These are phyloP conservation scores for Chalciporus piperatus DNA, from an alignment of 768 basidiomycete species.

Conservation along the genomic window DNA sequence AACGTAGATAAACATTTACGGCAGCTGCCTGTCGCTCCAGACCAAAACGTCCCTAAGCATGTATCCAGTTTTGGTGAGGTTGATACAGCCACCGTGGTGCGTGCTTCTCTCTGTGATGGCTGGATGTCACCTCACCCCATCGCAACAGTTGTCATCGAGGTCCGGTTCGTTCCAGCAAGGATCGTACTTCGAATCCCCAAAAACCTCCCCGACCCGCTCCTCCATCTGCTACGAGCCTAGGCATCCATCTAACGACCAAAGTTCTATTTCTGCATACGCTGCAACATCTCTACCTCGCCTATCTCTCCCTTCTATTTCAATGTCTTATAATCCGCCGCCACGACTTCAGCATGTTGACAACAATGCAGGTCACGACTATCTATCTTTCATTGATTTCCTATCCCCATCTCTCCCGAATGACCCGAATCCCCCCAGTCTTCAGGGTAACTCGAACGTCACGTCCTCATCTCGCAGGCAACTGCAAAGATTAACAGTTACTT, in stretches of 20 bases:
- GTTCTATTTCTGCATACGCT: conserved; percentile 44
- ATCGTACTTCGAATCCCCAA: neutral
- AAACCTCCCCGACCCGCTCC: conserved; percentile 21
- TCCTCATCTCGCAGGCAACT: conserved; percentile 14
- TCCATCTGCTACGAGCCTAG: conserved; percentile 34
- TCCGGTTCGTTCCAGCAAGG: conserved; percentile 13
- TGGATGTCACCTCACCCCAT: conserved; percentile 11
- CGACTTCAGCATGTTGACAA: conserved; percentile 19
- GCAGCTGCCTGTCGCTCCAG: conserved; percentile 7
- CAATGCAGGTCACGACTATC: conserved; percentile 33
- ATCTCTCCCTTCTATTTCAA: conserved; percentile 16
- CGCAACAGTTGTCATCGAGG: conserved; percentile 17
- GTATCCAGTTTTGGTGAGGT: conserved; percentile 14
- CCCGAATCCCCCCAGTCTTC: conserved; percentile 2
- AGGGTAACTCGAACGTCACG: neutral
- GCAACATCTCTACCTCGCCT: conserved; percentile 29
- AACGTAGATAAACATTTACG: conserved; percentile 16
- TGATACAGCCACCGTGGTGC: conserved; percentile 24
- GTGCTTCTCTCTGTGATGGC: conserved; percentile 4
- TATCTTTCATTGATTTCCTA: conserved; percentile 48
- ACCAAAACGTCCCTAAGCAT: conserved; percentile 9
- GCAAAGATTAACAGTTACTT: conserved; percentile 18
- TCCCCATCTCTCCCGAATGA: conserved; percentile 28
- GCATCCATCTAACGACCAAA: conserved; percentile 20
- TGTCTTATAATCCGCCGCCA: conserved; percentile 18